Conservation (phyloP, 106 monocot species). For the Dendrobium huoshanense region DNA sequence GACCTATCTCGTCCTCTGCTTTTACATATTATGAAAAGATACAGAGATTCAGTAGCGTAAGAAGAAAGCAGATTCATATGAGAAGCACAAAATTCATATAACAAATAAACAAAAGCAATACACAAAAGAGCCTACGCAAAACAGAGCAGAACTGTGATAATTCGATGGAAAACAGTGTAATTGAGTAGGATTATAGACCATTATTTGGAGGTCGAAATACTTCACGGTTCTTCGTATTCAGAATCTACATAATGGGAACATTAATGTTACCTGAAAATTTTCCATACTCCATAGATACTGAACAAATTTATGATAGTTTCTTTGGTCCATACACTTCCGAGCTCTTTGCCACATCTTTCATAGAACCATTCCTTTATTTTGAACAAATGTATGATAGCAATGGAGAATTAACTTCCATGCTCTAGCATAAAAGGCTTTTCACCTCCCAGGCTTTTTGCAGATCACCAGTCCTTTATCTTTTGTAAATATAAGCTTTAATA, state of each 20-base stretch:
- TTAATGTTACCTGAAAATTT: conserved; percentile 8
- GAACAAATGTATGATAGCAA: conserved; percentile 13
- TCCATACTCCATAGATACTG: conserved; percentile 7
- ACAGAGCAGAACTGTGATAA: neutral
- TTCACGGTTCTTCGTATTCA: neutral
- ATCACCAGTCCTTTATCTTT: conserved; percentile 10
- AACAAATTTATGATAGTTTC: conserved; percentile 13
- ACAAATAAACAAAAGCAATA: neutral
- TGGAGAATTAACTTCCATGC: conserved; percentile 8
- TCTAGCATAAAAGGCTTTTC: conserved; percentile 11
- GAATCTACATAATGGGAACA: conserved; percentile 1
- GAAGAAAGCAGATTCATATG: neutral
- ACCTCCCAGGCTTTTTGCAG: conserved; percentile 2
- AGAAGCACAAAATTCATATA: neutral
- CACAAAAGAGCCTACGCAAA: neutral
- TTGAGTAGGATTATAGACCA: neutral
- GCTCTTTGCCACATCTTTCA: conserved; percentile 14
- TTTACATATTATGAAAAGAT: neutral
- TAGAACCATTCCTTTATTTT: conserved; percentile 11
- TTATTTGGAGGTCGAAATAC: neutral
- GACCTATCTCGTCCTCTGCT: conserved; percentile 1
- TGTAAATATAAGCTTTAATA: conserved; percentile 14
- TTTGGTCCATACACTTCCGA: conserved; percentile 10
- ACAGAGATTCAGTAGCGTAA: neutral
- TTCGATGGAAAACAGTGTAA: neutral